Evolutionary conservation across 192 early-diverging fungal species (phyloP).

Genomic region (Linnemannia exigua): DNA sequence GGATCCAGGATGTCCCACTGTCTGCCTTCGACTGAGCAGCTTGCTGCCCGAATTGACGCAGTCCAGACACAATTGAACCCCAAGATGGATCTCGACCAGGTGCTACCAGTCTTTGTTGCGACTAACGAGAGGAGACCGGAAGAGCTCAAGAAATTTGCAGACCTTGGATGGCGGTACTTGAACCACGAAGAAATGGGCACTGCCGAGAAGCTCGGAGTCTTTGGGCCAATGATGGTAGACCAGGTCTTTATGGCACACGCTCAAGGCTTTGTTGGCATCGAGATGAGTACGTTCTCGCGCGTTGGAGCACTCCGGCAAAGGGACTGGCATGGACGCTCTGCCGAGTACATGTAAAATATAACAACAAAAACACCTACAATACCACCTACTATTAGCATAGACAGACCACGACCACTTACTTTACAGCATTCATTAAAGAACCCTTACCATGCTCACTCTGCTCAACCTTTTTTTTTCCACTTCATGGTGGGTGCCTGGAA

Average conservation of each 20-base stretch:
- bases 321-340: conserved; percentile 35
- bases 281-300: conserved; percentile 54
- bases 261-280: conserved; percentile 43
- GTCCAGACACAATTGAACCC: conserved; percentile 36
- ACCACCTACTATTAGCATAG: background rate
- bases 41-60: conserved; percentile 37
- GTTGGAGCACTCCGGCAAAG: conserved; percentile 44
- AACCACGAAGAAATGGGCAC: conserved; percentile 47
- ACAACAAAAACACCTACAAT: background rate
- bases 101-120: conserved; percentile 53
- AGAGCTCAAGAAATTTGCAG: conserved; percentile 50
- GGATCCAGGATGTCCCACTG: conserved; percentile 42
- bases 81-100: conserved; percentile 16
- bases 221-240: conserved; percentile 50
- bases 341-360: conserved; percentile 49
- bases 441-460: background rate
- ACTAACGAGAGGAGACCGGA: conserved; percentile 48
- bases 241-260: conserved; percentile 56
- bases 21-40: conserved; percentile 45
- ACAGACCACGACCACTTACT: background rate
- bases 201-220: conserved; percentile 31
- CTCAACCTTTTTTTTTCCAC: background rate
- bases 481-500: background rate
- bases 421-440: background rate
- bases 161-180: conserved; percentile 42